Percentiles rank a stretch among this genome's conserved stretches.
phyloP scores from a whole-genome alignment of 2,329 filamentous ascomycete genomes.

The Dactylonectria estremocensis region DNA sequence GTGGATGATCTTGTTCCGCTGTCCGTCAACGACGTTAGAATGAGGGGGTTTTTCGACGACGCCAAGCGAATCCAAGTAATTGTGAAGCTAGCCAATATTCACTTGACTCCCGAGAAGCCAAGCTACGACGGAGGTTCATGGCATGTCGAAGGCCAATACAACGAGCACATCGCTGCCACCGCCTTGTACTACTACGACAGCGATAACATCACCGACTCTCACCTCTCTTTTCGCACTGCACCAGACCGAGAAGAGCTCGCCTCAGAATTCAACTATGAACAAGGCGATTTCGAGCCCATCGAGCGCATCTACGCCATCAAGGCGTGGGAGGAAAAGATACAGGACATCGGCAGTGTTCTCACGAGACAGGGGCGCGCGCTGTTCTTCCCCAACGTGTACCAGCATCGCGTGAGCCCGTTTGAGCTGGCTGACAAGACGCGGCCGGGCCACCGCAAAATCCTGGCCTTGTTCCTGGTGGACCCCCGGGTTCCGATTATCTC shows the following conservation, averaged over 20 bases:
- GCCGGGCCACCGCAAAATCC: conserved; percentile 72
- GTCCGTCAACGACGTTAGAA: conserved; percentile 42
- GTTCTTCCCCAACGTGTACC: conserved; percentile 68
- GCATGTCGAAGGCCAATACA: conserved; percentile 70
- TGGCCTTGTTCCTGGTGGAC: conserved; percentile 74
- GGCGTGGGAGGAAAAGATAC: conserved; percentile 34
- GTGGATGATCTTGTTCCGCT: conserved; percentile 20
- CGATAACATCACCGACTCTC: conserved; percentile 70
- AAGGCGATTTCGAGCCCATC: conserved; percentile 54
- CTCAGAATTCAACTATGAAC: conserved; percentile 40
- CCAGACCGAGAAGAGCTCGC: conserved; percentile 49
- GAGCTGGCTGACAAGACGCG: conserved; percentile 64
- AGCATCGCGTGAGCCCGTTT: conserved; percentile 69
- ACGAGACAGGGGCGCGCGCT: conserved; percentile 65
- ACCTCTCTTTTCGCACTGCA: conserved; percentile 65
- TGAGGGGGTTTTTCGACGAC: conserved; percentile 48
- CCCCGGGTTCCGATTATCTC: conserved; percentile 62
- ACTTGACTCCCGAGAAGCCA: conserved; percentile 72
- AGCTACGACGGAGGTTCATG: conserved; percentile 67
- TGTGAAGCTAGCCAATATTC: conserved; percentile 74
- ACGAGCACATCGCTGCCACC: conserved; percentile 76
- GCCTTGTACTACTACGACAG: conserved; percentile 74
- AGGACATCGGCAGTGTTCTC: conserved; percentile 62
- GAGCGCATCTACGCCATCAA: conserved; percentile 54
- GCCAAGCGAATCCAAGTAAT: conserved; percentile 69